Evolutionary conservation across 176 grass and related monocot species (phyloP).

Genomic region (Eragrostis curvula): DNA sequence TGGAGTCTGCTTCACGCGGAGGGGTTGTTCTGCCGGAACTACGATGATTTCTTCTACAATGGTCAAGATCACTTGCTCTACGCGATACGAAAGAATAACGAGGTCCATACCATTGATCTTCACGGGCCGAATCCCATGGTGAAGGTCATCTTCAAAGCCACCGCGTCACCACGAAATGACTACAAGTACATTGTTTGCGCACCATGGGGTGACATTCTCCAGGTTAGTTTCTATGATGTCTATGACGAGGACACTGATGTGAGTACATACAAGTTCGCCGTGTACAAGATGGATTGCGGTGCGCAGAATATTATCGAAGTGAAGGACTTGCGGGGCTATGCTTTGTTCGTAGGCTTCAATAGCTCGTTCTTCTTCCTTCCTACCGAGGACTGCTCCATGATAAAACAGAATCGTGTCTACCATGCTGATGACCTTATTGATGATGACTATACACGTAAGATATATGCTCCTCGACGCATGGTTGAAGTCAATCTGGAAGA

Average conservation of each 20-base stretch:
- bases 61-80: not conserved
- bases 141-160: not conserved
- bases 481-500: not conserved
- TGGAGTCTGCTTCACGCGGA: not conserved
- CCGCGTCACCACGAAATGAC: not conserved
- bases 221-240: not conserved
- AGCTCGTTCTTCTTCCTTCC: not conserved
- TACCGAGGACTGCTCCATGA: not conserved
- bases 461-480: not conserved
- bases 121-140: not conserved
- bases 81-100: not conserved
- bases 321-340: not conserved
- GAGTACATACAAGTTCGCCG: not conserved
- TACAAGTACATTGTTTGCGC: constrained; percentile 8
- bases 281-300: not conserved
- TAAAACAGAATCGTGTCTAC: not conserved
- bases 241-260: no score
- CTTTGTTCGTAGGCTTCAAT: not conserved
- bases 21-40: not conserved
- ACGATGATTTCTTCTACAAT: not conserved
- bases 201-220: not conserved
- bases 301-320: not conserved
- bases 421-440: not conserved
- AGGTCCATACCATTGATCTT: constrained; percentile 14
- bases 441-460: not conserved